Evolutionary conservation across 176 grass and related monocot species (phyloP).

Genomic region (Triticum timopheevii): DNA sequence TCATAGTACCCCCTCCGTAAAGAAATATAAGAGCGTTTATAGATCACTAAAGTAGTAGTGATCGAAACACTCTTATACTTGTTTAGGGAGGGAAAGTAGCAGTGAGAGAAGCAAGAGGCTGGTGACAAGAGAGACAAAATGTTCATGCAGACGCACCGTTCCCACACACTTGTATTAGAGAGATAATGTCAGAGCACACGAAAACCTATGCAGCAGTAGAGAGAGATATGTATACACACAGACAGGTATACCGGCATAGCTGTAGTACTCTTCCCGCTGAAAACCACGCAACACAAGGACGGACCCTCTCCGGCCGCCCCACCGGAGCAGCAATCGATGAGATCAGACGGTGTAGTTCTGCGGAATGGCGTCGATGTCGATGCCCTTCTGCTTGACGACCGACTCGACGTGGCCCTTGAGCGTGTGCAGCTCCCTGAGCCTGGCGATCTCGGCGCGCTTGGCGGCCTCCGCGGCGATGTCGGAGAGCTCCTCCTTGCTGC

Average conservation of each 20-base stretch:
- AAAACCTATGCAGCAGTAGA: conserved; percentile 13
- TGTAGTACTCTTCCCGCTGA: conserved; percentile 25
- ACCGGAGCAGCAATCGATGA: too few relatives aligned
- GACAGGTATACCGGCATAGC: background rate
- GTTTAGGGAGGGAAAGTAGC: background rate
- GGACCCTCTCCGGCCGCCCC: too few relatives aligned
- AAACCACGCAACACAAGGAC: background rate
- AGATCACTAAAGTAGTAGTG: too few relatives aligned
- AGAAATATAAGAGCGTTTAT: too few relatives aligned
- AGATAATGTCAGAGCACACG: conserved; percentile 5
- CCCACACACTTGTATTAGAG: conserved; percentile 16
- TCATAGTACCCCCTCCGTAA: too few relatives aligned
- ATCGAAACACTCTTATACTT: too few relatives aligned
- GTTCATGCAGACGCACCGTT: conserved; percentile 19
- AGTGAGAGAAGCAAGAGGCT: background rate
- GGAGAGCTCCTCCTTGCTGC: conserved; percentile 29
- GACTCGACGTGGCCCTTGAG: conserved; percentile 55
- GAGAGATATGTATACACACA: background rate
- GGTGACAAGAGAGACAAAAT: background rate
- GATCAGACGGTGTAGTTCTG: conserved; percentile 44
- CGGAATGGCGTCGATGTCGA: conserved; percentile 53
- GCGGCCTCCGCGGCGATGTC: conserved; percentile 49
- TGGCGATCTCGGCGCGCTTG: conserved; percentile 58
- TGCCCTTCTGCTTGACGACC: conserved; percentile 49
- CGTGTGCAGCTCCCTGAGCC: conserved; percentile 53